Percentiles rank a stretch among this genome's conserved stretches.
Evolutionary conservation across 2,329 filamentous ascomycete genomes (phyloP).

Genomic region (Volutella citrinella): DNA sequence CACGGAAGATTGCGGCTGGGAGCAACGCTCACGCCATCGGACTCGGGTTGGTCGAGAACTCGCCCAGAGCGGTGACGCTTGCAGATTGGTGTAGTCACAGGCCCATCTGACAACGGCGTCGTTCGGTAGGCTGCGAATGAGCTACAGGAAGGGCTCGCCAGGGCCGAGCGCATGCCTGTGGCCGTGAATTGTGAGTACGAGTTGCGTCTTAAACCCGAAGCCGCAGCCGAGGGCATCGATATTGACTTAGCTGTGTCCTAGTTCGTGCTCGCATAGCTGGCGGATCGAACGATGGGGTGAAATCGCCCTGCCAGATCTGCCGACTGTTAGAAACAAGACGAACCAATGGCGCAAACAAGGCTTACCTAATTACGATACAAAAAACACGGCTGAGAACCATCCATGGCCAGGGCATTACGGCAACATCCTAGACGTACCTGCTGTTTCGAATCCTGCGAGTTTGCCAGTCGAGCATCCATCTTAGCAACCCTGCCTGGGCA

Average conservation of each 20-base stretch:
- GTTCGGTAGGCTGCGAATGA: constrained; percentile 11
- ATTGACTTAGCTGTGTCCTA: too few relatives aligned
- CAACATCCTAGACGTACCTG: constrained; percentile 11
- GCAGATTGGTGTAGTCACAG: constrained; percentile 11
- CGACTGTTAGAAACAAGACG: too few relatives aligned
- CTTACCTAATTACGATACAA: constrained; percentile 16
- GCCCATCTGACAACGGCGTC: constrained; percentile 16
- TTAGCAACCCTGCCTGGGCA: too few relatives aligned
- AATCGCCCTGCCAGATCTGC: too few relatives aligned
- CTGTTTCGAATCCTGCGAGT: constrained; percentile 13
- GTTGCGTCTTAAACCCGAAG: constrained; percentile 11
- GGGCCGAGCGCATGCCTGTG: constrained; percentile 5
- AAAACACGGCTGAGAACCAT: too few relatives aligned
- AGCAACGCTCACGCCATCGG: constrained; percentile 10
- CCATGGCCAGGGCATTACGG: constrained; percentile 13
- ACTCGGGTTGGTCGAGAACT: constrained; percentile 15
- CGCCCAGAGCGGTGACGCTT: constrained; percentile 13
- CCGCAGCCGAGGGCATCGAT: too few relatives aligned
- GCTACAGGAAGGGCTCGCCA: constrained; percentile 9
- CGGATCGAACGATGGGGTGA: too few relatives aligned
- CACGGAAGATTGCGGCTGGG: constrained; percentile 13
- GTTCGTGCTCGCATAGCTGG: too few relatives aligned
- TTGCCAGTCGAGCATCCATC: constrained; percentile 17
- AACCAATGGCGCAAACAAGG: constrained; percentile 14
- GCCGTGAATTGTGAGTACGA: constrained; percentile 8